Base-by-base conservation (phyloP, 129 eudicot species). In the Kitagawia praeruptora region DNA sequence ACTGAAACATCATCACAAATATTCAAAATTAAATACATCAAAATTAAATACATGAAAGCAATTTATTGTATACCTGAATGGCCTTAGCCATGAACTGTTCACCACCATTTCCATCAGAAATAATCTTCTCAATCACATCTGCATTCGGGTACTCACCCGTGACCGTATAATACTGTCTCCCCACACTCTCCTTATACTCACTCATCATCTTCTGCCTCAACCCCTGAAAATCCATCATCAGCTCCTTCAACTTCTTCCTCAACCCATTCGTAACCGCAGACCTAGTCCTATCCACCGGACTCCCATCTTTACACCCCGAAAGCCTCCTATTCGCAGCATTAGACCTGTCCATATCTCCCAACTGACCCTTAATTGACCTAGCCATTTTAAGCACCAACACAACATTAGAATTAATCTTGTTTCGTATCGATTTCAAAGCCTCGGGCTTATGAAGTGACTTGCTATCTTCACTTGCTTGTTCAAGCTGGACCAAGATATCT, bases 191-290 rank as follows among this genome's bases (percentile, higher is more conserved):
- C 87, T 92, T 94, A 71, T 94, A 92, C 89, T 92, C 97, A 0
- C 81, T 70, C 98, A 91, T 90, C 94, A 91, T 88, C 88, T 84
- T 86, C 86, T 92, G 93, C 71, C 97, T 86, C 86, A 95, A 82
- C 75, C 74, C 85, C 80, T 95, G 98, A 83, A 95, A 95, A 12
- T 90, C 97, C 96, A 95, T 87, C 98, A 95, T 95, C 83, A 91
- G 77, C 77, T 92, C 96, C 83, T 90, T 94, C 10, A 94, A 84
- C 82, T 92, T 92, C 91, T 86, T 92, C 92, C 98, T 88, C 80
- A 94, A 79, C 75, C 97, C 98, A 78, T 94, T 94, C 0, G 96
- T 90, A n/a, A 94, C 97, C 5, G 96, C 93, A 1, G 87, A 81
- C 21, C 98, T 72, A 1, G 97, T 92, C 45, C 97, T 61, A 38